Base-by-base conservation (phyloP, 2,329 filamentous ascomycete species). In the Byssochlamys sp. region DNA sequence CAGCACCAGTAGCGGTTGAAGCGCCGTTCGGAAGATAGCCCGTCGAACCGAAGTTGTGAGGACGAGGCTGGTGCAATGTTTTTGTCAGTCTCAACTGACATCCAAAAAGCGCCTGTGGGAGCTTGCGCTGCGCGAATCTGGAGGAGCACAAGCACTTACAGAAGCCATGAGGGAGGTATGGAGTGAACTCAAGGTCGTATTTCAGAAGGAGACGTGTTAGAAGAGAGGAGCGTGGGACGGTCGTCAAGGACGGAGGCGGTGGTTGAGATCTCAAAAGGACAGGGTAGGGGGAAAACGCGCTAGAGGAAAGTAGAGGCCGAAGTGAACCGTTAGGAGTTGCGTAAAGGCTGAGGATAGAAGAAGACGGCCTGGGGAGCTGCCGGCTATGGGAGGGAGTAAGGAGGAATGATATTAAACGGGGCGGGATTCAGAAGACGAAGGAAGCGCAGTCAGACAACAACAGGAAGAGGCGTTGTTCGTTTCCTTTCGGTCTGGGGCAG, bases 1-100 rank as follows among this genome's bases (percentile, higher is more conserved):
- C 73, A 58, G 74, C 74, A 59, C 71, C 73, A 61, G 69, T 65
- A 31, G 29, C 29, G 52, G 71, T 69, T 26, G 66, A 56, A 45
- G 74, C 69, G 65, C 77, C 77, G 70, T 80, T 80, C 19, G 76
- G 70, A 58, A 80, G 71, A 62, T 74, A 71, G 65, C 71, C 73
- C 71, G 75, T 71, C 58, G 71, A 69, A 67, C 65, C 72, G 64
- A 75, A 77, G 66, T 68, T 72, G 64, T 75, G 73, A 51, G 69
- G 74, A 64, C 71, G 75, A 65, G 75, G 75, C 73, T 78, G 58
- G 57, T 55, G 52, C 31, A 54, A 56, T 31, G 39, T 27, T 33
- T 55, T 39, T 25, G 35, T 54, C 14, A 53, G 29, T 28, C 27
- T 19, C 2, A 19, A 26, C 10, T n/a, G 48, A 27, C 50, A 48